Evolutionary conservation across 2,329 filamentous ascomycete genomes (phyloP).

Genomic region (Hymenoscyphus fructigenus): DNA sequence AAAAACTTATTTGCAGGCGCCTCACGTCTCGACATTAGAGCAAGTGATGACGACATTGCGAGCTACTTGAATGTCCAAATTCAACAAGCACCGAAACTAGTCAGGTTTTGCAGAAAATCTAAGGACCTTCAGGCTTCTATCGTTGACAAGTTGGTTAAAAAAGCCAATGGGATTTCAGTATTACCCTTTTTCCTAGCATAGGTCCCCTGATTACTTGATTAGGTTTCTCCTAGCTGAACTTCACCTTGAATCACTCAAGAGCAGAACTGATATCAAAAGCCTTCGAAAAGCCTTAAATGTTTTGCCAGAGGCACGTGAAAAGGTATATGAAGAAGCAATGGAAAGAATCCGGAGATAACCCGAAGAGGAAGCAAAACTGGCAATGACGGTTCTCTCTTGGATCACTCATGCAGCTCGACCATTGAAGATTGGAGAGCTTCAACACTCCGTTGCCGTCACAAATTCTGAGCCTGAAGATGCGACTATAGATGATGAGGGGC

Average conservation of each 20-base stretch:
- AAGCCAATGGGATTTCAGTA: neutral
- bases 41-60: neutral
- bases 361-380: neutral
- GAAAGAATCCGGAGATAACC: neutral
- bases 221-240: neutral
- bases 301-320: neutral
- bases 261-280: neutral
- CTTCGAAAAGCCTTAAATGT: neutral
- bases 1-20: neutral
- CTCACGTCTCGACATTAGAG: neutral
- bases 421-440: neutral
- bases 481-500: neutral
- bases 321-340: neutral
- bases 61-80: neutral
- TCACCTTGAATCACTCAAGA: neutral
- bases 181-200: neutral
- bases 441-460: neutral
- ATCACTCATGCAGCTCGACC: neutral
- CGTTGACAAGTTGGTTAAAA: neutral
- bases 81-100: neutral
- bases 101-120: neutral
- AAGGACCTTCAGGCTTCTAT: neutral
- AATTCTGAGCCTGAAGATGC: neutral
- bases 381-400: neutral
- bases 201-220: neutral